phyloP scores from a whole-genome alignment of 2,329 filamentous ascomycete genomes.

The Aspergillus persii region DNA sequence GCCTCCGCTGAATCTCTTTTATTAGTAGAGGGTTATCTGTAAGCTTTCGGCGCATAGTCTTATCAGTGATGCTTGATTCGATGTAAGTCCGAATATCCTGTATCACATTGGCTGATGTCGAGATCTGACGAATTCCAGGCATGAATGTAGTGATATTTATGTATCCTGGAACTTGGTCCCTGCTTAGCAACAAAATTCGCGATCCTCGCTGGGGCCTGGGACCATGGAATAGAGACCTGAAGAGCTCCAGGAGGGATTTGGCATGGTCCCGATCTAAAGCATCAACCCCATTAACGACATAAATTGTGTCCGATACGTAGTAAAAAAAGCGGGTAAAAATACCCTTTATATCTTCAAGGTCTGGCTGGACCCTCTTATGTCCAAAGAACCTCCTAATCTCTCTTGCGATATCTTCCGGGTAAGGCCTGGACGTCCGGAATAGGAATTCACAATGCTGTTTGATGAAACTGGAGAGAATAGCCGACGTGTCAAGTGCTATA shows the following conservation, averaged over 20 bases:
- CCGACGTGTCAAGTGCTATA: not conserved
- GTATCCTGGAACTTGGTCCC: too few relatives aligned
- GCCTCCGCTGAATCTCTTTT: too few relatives aligned
- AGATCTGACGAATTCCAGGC: too few relatives aligned
- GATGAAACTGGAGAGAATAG: conserved; percentile 21
- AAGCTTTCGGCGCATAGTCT: too few relatives aligned
- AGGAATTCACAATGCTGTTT: conserved; percentile 17
- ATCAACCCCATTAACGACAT: conserved; percentile 22
- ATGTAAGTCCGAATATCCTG: too few relatives aligned
- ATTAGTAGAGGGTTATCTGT: too few relatives aligned
- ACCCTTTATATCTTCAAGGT: conserved; percentile 16
- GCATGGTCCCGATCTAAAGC: conserved; percentile 6
- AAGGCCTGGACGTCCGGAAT: not conserved
- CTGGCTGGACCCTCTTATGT: conserved; percentile 10
- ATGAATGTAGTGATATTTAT: too few relatives aligned
- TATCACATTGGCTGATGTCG: too few relatives aligned
- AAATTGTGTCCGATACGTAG: conserved; percentile 11
- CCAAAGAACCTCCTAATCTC: conserved; percentile 12
- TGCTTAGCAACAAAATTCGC: too few relatives aligned
- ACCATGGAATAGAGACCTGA: conserved; percentile 6
- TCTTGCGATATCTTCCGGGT: not conserved
- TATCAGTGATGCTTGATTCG: too few relatives aligned
- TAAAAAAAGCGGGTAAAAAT: conserved; percentile 13
- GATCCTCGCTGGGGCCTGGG: not conserved
- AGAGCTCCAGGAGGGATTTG: conserved; percentile 4